Evolutionary conservation across 1,139 yeast genomes (phyloP).

Genomic region (Wickerhamomyces sp.): DNA sequence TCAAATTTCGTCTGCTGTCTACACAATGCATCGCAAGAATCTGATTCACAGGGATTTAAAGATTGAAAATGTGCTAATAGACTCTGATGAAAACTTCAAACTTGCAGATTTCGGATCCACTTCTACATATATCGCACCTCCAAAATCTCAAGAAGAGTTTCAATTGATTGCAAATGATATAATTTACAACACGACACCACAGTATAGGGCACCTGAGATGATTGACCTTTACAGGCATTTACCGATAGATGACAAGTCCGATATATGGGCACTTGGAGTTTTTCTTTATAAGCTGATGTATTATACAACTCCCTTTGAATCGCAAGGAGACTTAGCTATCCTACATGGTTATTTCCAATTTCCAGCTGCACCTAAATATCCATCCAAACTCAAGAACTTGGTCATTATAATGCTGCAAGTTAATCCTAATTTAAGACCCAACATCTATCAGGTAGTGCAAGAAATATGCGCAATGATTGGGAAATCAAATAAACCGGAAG

Average conservation of each 20-base stretch:
- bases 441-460: constrained; percentile 73
- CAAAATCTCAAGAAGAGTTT: constrained; percentile 59
- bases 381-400: constrained; percentile 63
- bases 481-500: constrained; percentile 48
- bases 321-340: constrained; percentile 67
- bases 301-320: constrained; percentile 79
- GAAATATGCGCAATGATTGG: constrained; percentile 64
- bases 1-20: constrained; percentile 63
- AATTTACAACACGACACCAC: constrained; percentile 76
- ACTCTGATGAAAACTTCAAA: constrained; percentile 52
- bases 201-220: constrained; percentile 82
- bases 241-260: constrained; percentile 73
- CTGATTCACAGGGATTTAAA: constrained; percentile 74
- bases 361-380: constrained; percentile 49
- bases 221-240: constrained; percentile 61
- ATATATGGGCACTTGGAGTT: constrained; percentile 83
- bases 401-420: constrained; percentile 77
- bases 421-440: constrained; percentile 80
- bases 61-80: constrained; percentile 71
- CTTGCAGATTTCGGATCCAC: constrained; percentile 80
- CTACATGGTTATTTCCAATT: constrained; percentile 62
- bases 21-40: constrained; percentile 63
- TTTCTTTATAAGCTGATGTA: constrained; percentile 73
- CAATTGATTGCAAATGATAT: constrained; percentile 61
- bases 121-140: constrained; percentile 56